Conservation (phyloP, 371 early-diverging fungal species). For the Syncephalastrum racemosum region DNA sequence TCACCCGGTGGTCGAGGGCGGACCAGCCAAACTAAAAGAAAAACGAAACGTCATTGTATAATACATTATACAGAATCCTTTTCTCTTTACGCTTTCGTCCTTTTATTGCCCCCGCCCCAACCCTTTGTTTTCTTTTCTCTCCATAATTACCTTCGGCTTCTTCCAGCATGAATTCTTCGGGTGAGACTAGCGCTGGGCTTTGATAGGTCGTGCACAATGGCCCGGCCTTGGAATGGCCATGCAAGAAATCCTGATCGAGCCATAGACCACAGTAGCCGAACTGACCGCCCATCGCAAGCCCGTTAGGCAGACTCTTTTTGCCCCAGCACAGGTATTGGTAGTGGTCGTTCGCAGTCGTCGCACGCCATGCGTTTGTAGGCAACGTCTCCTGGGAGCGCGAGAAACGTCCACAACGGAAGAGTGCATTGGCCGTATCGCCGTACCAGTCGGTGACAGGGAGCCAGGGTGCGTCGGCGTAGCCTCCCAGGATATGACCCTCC, state of each 20-base stretch:
- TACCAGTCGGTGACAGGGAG: constrained; percentile 68
- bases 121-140: constrained; percentile 9
- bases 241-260: constrained; percentile 66
- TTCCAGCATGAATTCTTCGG: constrained; percentile 68
- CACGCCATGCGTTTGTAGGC: constrained; percentile 22
- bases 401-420: constrained; percentile 46
- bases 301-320: constrained; percentile 84
- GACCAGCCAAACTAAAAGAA: constrained; percentile 65
- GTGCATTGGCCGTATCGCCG: constrained; percentile 63
- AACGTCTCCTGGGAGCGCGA: not conserved
- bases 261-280: constrained; percentile 83
- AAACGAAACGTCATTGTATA: not conserved
- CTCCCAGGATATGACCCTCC: constrained; percentile 68
- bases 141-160: constrained; percentile 64
- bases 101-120: no score
- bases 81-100: not conserved
- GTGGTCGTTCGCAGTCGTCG: constrained; percentile 64
- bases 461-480: constrained; percentile 66
- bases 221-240: constrained; percentile 73
- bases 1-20: constrained; percentile 42
- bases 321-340: constrained; percentile 84
- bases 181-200: constrained; percentile 54
- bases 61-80: constrained; percentile 1
- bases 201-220: constrained; percentile 71
- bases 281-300: constrained; percentile 81